Evolutionary conservation across 208 protist genomes (phyloP).

Genomic region (Borovskyia barvae): DNA sequence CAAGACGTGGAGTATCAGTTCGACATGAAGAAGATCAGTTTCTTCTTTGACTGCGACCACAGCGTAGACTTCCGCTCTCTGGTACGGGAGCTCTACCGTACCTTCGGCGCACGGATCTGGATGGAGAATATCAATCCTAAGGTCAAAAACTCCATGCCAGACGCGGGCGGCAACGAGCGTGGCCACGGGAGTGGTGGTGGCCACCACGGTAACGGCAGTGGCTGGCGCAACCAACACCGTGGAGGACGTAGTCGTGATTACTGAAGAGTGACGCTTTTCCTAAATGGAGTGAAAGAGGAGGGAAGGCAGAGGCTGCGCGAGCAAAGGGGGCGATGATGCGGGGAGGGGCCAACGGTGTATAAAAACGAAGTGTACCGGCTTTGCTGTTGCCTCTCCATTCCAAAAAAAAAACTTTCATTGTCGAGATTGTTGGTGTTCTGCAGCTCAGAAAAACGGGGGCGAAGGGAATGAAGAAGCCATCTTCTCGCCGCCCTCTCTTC

Average conservation of each 20-base stretch:
- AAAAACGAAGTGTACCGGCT: too few species aligned
- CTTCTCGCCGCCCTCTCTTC: slow-evolving; percentile 13
- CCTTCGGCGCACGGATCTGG: slow-evolving; percentile 90
- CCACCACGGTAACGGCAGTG: slow-evolving; percentile 15
- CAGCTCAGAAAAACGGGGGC: too few species aligned
- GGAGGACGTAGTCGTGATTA: slow-evolving; percentile 20
- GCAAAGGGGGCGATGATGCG: neutral
- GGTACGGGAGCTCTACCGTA: slow-evolving; percentile 86
- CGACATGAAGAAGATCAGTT: slow-evolving; percentile 93
- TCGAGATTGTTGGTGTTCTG: neutral
- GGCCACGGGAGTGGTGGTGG: slow-evolving; percentile 9
- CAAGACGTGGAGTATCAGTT: slow-evolving; percentile 92
- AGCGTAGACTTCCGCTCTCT: slow-evolving; percentile 89
- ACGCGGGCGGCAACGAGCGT: slow-evolving; percentile 27
- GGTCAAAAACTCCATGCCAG: slow-evolving; percentile 83
- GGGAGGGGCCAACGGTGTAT: neutral
- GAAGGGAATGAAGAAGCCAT: too few species aligned
- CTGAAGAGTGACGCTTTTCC: too few species aligned
- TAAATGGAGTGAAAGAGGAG: neutral
- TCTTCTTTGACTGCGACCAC: slow-evolving; percentile 90
- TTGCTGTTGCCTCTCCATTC: too few species aligned
- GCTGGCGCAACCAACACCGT: slow-evolving; percentile 28
- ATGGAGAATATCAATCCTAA: slow-evolving; percentile 91
- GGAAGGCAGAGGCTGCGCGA: neutral
- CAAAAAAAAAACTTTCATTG: too few species aligned